Conservation (phyloP, 2,329 filamentous ascomycete genomes). For the Cladosporium halotolerans region DNA sequence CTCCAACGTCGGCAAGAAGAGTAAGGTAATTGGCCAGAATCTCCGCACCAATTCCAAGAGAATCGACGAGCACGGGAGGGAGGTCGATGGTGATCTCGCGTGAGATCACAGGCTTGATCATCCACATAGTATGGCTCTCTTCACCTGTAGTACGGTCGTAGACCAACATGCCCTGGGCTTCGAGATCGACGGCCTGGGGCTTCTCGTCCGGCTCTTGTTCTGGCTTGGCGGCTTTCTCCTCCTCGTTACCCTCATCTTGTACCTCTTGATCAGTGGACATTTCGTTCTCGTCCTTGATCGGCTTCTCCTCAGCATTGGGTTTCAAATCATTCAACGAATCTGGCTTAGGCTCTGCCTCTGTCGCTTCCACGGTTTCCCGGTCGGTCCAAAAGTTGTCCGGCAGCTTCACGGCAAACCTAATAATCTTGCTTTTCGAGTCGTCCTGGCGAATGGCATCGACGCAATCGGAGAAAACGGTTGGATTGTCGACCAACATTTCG, state of each 20-base stretch:
- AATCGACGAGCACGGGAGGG: conserved; percentile 81
- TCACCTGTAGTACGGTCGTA: conserved; percentile 82
- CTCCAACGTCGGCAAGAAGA: conserved; percentile 73
- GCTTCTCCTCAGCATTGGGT: not conserved
- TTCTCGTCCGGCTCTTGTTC: conserved; percentile 26
- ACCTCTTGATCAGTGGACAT: conserved; percentile 14
- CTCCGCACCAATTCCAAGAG: conserved; percentile 88
- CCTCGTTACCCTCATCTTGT: not conserved
- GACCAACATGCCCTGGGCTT: conserved; percentile 97
- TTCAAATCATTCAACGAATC: conserved; percentile 28
- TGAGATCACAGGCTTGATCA: conserved; percentile 87
- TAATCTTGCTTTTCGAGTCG: conserved; percentile 85
- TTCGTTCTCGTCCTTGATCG: conserved; percentile 17
- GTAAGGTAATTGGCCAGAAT: conserved; percentile 92
- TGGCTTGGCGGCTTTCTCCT: not conserved
- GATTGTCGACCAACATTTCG: conserved; percentile 75
- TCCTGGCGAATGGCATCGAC: conserved; percentile 87
- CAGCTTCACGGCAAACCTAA: conserved; percentile 65
- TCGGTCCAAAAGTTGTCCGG: conserved; percentile 39
- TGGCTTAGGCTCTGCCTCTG: not conserved
- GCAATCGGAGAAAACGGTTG: conserved; percentile 71
- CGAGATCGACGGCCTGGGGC: conserved; percentile 63
- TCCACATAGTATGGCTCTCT: conserved; percentile 98
- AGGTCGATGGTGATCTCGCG: conserved; percentile 95
- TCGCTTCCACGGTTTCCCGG: not conserved